These are phyloP conservation scores for Fusarium sp. DNA, from an alignment of 2,329 filamentous ascomycete species.

Conservation along the genomic window DNA sequence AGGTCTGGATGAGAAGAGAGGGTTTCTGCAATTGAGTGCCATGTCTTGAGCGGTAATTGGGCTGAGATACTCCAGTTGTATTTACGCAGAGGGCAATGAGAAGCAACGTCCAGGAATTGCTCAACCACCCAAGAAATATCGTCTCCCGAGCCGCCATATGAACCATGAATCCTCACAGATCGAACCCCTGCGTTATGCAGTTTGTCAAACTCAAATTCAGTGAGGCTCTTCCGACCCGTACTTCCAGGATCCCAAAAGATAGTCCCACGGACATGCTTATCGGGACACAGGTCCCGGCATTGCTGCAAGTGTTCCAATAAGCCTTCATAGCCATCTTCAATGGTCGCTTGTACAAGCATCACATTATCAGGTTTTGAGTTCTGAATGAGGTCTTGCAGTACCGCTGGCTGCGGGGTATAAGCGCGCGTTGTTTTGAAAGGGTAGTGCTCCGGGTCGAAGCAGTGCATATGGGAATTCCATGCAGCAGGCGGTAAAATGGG, in stretches of 20 bases:
- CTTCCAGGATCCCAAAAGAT: not conserved
- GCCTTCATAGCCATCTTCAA: not conserved
- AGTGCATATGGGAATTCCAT: constrained; percentile 6
- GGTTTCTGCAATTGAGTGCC: not conserved
- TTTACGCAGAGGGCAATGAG: not conserved
- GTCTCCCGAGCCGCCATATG: not conserved
- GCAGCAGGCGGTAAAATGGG: not conserved
- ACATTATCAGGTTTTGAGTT: not conserved
- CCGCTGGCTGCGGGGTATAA: constrained; percentile 2
- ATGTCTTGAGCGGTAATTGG: not conserved
- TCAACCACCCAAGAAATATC: not conserved
- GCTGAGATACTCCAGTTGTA: constrained; percentile 1
- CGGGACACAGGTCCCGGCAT: not conserved
- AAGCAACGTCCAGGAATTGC: not conserved
- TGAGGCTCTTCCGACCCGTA: not conserved
- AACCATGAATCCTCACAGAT: constrained; percentile 1
- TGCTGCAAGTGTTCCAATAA: not conserved
- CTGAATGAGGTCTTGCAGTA: not conserved
- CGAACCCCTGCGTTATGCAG: not conserved
- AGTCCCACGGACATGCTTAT: not conserved
- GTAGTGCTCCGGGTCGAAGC: not conserved
- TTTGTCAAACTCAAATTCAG: not conserved
- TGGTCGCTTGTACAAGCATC: constrained; percentile 8
- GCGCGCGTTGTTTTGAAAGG: not conserved
- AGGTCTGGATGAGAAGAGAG: not conserved